These are phyloP conservation scores for Silene conica DNA, from an alignment of 148 eudicot species.

Conservation along the genomic window DNA sequence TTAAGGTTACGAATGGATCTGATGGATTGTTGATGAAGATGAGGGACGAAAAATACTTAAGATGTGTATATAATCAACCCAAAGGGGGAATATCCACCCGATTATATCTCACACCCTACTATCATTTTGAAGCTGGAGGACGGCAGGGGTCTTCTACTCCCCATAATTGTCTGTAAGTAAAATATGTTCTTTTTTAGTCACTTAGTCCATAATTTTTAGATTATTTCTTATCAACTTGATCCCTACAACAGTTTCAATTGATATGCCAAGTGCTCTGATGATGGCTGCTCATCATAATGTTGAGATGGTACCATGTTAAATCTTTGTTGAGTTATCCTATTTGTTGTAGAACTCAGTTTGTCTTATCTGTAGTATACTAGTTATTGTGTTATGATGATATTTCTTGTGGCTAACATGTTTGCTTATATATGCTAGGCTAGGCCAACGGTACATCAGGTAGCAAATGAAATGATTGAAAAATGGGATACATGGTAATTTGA, in stretches of 20 bases:
- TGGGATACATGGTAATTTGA: conserved; percentile 79
- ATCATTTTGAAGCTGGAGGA: conserved; percentile 93
- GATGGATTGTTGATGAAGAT: conserved; percentile 85
- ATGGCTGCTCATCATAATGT: conserved; percentile 84
- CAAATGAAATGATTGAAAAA: conserved; percentile 86
- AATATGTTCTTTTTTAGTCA: not conserved
- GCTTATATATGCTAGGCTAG: conserved; percentile 53
- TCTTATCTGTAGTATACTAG: not conserved
- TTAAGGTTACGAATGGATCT: conserved; percentile 79
- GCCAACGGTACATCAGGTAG: conserved; percentile 79
- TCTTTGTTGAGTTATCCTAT: not conserved
- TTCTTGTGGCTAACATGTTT: conserved; percentile 12
- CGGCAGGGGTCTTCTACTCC: conserved; percentile 82
- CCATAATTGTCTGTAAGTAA: conserved; percentile 84
- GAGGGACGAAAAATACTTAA: conserved; percentile 78
- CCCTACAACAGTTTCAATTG: conserved; percentile 49
- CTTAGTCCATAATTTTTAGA: not conserved
- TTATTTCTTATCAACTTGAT: conserved; percentile 3
- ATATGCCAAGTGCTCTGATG: conserved; percentile 79
- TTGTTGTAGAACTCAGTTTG: not conserved
- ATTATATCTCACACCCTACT: conserved; percentile 92
- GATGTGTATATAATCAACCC: conserved; percentile 75
- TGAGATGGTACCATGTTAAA: conserved; percentile 48
- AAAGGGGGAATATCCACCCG: conserved; percentile 73
- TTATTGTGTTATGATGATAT: not conserved